Evolutionary conservation across 805 yeast genomes (phyloP).

Genomic region (Metschnikowia baotianmanensis): DNA sequence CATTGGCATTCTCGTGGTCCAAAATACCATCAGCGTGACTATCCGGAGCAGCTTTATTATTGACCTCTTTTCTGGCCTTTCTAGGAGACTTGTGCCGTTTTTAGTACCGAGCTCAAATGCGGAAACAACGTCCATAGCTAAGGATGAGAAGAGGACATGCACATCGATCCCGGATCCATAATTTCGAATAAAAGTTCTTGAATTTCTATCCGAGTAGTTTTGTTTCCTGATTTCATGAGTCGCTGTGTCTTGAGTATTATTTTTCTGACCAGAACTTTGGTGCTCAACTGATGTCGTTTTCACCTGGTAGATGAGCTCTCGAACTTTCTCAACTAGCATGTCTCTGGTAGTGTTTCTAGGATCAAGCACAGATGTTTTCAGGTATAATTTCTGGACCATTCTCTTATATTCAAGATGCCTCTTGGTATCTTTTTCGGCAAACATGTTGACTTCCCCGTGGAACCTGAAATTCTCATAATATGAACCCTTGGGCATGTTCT

Average conservation of each 20-base stretch:
- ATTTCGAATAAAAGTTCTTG: neutral
- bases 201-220: too few relatives aligned
- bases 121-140: conserved; percentile 71
- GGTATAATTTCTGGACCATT: conserved; percentile 31
- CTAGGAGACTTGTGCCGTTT: conserved; percentile 45
- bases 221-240: too few relatives aligned
- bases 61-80: conserved; percentile 37
- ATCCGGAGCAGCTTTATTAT: conserved; percentile 42
- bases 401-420: conserved; percentile 27
- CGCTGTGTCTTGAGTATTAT: conserved; percentile 29
- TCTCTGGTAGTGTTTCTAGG: conserved; percentile 26
- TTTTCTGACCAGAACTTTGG: conserved; percentile 29
- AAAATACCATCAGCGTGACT: conserved; percentile 60
- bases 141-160: conserved; percentile 55
- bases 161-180: conserved; percentile 39
- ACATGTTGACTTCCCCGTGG: conserved; percentile 58
- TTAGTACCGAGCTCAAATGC: conserved; percentile 55
- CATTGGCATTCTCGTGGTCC: conserved; percentile 58
- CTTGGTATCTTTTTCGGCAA: conserved; percentile 50
- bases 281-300: conserved; percentile 29
- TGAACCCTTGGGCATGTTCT: conserved; percentile 52
- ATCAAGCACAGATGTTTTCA: conserved; percentile 32
- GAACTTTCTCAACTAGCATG: conserved; percentile 25
- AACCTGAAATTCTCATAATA: conserved; percentile 61
- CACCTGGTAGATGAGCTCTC: conserved; percentile 27